Evolutionary conservation across 2,329 filamentous ascomycete species (phyloP).

Genomic region (Penicillium sumatraense): DNA sequence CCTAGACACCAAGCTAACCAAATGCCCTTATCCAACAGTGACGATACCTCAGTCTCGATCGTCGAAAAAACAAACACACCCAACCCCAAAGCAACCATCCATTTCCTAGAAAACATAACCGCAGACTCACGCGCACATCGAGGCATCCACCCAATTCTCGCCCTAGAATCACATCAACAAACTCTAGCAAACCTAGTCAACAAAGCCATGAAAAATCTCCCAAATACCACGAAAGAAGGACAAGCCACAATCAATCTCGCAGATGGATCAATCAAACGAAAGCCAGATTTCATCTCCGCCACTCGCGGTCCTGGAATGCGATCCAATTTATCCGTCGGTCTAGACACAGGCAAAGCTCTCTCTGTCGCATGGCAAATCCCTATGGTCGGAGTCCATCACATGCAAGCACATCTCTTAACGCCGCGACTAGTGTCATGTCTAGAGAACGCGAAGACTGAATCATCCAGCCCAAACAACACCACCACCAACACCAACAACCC

Average conservation of each 20-base stretch:
- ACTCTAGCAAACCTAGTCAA: conserved; percentile 71
- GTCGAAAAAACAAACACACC: conserved; percentile 60
- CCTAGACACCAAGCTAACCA: not conserved
- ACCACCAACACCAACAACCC: not conserved
- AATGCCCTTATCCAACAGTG: conserved; percentile 52
- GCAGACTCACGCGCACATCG: conserved; percentile 74
- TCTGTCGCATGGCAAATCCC: conserved; percentile 82
- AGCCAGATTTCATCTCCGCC: conserved; percentile 83
- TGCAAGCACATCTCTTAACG: conserved; percentile 95
- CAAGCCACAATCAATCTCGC: conserved; percentile 19
- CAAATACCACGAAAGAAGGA: conserved; percentile 35
- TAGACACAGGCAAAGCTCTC: conserved; percentile 86
- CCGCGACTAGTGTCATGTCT: conserved; percentile 75
- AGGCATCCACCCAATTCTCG: conserved; percentile 79
- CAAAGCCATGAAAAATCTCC: conserved; percentile 64
- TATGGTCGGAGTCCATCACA: conserved; percentile 87
- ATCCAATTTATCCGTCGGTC: conserved; percentile 74
- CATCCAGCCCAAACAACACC: not conserved
- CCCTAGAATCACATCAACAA: conserved; percentile 75
- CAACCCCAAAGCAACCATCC: conserved; percentile 58
- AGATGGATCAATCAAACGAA: conserved; percentile 42
- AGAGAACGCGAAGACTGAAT: conserved; percentile 21
- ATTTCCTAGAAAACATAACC: conserved; percentile 81
- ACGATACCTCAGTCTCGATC: conserved; percentile 89
- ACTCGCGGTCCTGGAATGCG: conserved; percentile 91